A percentile compares a stretch with the other conserved stretches of the same genome.
These are phyloP conservation scores for Aspergillus panamensis DNA, from an alignment of 495 filamentous ascomycete species.

Conservation along the genomic window DNA sequence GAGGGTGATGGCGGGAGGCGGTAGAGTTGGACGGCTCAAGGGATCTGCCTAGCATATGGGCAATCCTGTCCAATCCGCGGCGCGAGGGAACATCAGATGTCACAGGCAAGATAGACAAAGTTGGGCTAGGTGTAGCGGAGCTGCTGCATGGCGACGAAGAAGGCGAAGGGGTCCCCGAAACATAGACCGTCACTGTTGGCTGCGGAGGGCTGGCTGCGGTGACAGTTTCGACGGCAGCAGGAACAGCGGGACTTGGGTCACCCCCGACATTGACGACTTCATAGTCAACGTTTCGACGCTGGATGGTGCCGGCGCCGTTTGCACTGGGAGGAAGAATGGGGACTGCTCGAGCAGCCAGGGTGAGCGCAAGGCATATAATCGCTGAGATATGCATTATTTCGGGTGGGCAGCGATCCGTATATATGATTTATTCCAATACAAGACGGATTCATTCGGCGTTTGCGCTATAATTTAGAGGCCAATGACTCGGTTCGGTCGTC, in stretches of 20 bases:
- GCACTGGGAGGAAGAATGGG: conserved; percentile 30
- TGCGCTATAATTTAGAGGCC: not conserved
- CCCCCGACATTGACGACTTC: conserved; percentile 49
- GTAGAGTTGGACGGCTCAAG: conserved; percentile 4
- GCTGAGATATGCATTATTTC: conserved; percentile 35
- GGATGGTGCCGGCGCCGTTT: conserved; percentile 27
- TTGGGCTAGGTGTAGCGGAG: not conserved
- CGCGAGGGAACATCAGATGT: not conserved
- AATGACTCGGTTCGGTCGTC: not conserved
- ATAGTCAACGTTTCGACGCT: conserved; percentile 37
- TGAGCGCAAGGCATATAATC: conserved; percentile 29
- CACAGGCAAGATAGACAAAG: not conserved
- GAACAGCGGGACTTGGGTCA: conserved; percentile 23
- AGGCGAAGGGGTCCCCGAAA: conserved; percentile 32
- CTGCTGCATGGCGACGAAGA: conserved; percentile 4
- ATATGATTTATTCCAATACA: not conserved
- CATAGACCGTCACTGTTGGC: conserved; percentile 33
- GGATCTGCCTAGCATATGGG: conserved; percentile 7
- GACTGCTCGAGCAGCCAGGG: conserved; percentile 31
- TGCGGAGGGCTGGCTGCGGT: conserved; percentile 30
- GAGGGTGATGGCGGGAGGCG: not conserved
- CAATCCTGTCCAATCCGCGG: conserved; percentile 9
- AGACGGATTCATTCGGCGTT: no score
- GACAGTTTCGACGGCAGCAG: conserved; percentile 31
- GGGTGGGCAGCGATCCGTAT: not conserved